phyloP scores from a whole-genome alignment of 2,329 filamentous ascomycete genomes.

The Arthroderma uncinatum region DNA sequence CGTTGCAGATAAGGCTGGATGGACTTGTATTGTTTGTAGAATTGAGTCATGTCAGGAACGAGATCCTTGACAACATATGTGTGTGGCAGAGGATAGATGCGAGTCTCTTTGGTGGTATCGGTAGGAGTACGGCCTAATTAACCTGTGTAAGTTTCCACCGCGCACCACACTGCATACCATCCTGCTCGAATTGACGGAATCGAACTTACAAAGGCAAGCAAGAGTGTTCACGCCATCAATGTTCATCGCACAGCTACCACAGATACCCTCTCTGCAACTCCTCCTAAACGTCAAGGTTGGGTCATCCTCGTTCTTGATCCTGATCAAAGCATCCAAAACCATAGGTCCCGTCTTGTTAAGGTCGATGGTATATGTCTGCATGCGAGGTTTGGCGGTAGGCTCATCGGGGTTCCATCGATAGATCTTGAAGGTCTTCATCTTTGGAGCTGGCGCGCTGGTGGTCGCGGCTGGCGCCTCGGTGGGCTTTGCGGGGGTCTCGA shows the following conservation, averaged over 20 bases:
- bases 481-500: slow-evolving; percentile 25
- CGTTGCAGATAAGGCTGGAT: slow-evolving; percentile 98
- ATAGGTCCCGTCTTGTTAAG: slow-evolving; percentile 98
- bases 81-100: slow-evolving; percentile 96
- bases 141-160: neutral
- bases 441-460: slow-evolving; percentile 50
- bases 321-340: slow-evolving; percentile 91
- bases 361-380: slow-evolving; percentile 92
- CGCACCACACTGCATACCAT: neutral
- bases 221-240: slow-evolving; percentile 98
- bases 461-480: slow-evolving; percentile 41
- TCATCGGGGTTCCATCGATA: slow-evolving; percentile 97
- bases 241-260: slow-evolving; percentile 98
- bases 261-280: slow-evolving; percentile 96
- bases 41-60: slow-evolving; percentile 92
- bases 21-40: slow-evolving; percentile 99
- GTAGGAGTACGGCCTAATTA: slow-evolving; percentile 75
- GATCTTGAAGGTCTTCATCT: slow-evolving; percentile 91
- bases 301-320: slow-evolving; percentile 98
- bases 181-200: neutral
- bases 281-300: slow-evolving; percentile 91
- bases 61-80: slow-evolving; percentile 99
- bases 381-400: slow-evolving; percentile 81
- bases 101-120: slow-evolving; percentile 67
- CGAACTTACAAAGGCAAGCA: slow-evolving; percentile 73